Base-by-base conservation (phyloP, 2,329 filamentous ascomycete species). In the Cytospora paraplurivora region DNA sequence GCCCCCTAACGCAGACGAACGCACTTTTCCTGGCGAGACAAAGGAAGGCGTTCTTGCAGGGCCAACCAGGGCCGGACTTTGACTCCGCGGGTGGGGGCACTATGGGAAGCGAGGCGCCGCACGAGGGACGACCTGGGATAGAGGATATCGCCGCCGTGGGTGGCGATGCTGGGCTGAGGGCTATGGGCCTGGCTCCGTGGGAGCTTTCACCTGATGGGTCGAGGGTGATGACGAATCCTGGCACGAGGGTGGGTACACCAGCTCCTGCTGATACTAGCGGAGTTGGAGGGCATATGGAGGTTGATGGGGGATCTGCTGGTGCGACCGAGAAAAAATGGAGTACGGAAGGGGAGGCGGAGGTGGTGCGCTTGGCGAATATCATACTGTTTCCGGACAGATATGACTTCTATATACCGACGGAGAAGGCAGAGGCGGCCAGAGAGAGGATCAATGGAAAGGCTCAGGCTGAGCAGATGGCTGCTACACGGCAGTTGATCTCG, bases 121-220 rank as follows among this genome's bases (percentile, higher is more conserved):
- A 80, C 65, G 76, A 78, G 13, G 77, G 77, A 0, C 76, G 82
- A 0, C 77, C 81, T 1, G 79, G 78, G 21, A 81, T 83, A 70
- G 78, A 77, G 41, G 82, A 84, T 61, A 83, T 85, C 66, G 78
- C 76, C 13, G 77, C 78, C 51, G 77, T 81, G 1, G 82, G 82
- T 12, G 82, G 82, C 1, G 74, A 78, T 2, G 79, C 79, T 8
- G 83, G 76, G 0, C 71, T 86, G 60, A 78, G 80, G 67, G 83
- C 83, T n/a, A 86, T 87, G 83, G 84, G 84, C 0, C 74, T 87
- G 1, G 78, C 78, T 44, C 81, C 81, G 3, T 85, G 82, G 78
- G 78, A 76, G 54, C 68, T 78, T 4, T 61, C 61, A 5, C 47
- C 61, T 21, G 72, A 78, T 56, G 70, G 73, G 21, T 70, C 78